These are phyloP conservation scores for Wickerhamiella dianesei DNA, from an alignment of 805 yeast genomes.

Conservation along the genomic window DNA sequence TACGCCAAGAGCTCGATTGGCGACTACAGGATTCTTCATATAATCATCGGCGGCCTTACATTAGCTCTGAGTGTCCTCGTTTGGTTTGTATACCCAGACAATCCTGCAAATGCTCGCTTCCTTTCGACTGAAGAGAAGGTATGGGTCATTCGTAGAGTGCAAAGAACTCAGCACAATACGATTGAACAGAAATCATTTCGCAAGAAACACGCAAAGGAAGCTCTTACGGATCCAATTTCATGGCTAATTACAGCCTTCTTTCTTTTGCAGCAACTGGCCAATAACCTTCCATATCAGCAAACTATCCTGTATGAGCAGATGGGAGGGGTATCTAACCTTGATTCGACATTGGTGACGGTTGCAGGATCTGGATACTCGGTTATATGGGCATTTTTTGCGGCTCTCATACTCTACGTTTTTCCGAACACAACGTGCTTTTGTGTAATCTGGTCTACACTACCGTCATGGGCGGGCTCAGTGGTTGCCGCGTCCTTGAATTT, in stretches of 20 bases:
- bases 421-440: conserved; percentile 27
- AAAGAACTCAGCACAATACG: conserved; percentile 27
- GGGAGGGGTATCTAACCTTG: conserved; percentile 28
- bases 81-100: conserved; percentile 37
- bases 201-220: conserved; percentile 36
- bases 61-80: conserved; percentile 28
- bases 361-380: conserved; percentile 34
- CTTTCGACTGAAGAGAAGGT: conserved; percentile 38
- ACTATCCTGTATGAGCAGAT: conserved; percentile 31
- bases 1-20: conserved; percentile 17
- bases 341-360: conserved; percentile 36
- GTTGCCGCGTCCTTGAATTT: conserved; percentile 32
- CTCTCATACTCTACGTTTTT: conserved; percentile 21
- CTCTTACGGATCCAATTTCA: conserved; percentile 35
- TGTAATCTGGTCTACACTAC: conserved; percentile 22
- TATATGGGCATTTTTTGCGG: conserved; percentile 24
- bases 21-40: conserved; percentile 39
- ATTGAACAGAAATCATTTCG: conserved; percentile 36
- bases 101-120: conserved; percentile 40
- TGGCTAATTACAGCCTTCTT: conserved; percentile 28
- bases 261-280: conserved; percentile 33
- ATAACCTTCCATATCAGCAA: conserved; percentile 36
- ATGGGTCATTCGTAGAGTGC: conserved; percentile 35
- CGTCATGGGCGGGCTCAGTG: conserved; percentile 32
- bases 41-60: conserved; percentile 42